Evolutionary conservation across 2,329 filamentous ascomycete genomes (phyloP).

Genomic region (Scytalidium lignicola): DNA sequence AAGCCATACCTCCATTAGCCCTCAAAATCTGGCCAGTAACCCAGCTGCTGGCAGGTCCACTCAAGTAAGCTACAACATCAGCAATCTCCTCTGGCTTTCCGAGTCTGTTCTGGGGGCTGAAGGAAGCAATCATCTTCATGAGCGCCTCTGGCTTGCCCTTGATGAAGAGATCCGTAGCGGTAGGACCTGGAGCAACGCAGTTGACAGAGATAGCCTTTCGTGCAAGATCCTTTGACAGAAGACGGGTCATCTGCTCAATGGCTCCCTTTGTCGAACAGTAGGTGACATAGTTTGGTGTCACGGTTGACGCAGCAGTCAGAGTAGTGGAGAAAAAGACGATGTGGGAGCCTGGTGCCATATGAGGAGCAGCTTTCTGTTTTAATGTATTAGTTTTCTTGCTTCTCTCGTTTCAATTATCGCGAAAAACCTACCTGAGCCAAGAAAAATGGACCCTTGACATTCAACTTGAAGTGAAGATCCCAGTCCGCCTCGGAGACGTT

Average conservation of each 20-base stretch:
- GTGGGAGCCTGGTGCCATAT: conserved; percentile 44
- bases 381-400: background rate
- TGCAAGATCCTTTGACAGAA: conserved; percentile 46
- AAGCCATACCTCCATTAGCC: conserved; percentile 25
- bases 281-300: conserved; percentile 37
- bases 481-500: conserved; percentile 45
- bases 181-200: conserved; percentile 46
- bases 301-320: conserved; percentile 29
- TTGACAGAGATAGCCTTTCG: conserved; percentile 45
- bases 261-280: conserved; percentile 48
- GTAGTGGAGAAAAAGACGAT: conserved; percentile 49
- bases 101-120: conserved; percentile 39
- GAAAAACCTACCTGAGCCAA: conserved; percentile 34
- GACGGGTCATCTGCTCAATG: conserved; percentile 47
- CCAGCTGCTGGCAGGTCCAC: conserved; percentile 13
- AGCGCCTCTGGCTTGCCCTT: conserved; percentile 34
- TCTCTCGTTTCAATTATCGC: too few species aligned
- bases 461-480: conserved; percentile 43
- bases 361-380: conserved; percentile 41
- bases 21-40: conserved; percentile 20
- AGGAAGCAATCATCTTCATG: conserved; percentile 33
- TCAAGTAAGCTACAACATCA: conserved; percentile 36
- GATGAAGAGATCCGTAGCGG: conserved; percentile 45
- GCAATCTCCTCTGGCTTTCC: conserved; percentile 44
- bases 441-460: conserved; percentile 55